A percentile compares a stretch with the other conserved stretches of the same genome.
These are phyloP conservation scores for Dimocarpus longan DNA, from an alignment of 345 rosid species.

Conservation along the genomic window DNA sequence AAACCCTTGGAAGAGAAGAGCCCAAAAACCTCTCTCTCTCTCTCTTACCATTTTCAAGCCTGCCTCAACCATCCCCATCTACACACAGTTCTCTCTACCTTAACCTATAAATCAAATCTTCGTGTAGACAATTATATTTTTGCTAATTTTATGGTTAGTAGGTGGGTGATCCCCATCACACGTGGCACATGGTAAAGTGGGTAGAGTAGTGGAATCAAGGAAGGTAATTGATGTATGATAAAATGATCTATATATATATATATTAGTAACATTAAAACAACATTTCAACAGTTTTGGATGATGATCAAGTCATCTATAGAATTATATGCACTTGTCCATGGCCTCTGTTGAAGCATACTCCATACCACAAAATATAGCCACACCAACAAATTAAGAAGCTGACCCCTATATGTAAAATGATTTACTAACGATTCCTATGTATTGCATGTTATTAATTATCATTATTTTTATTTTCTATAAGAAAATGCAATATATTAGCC, in stretches of 20 bases:
- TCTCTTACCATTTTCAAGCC: constrained; percentile 32
- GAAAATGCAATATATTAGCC: too few relatives aligned
- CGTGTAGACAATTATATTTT: neutral
- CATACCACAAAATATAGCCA: neutral
- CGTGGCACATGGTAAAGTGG: neutral
- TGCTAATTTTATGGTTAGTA: neutral
- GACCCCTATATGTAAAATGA: neutral
- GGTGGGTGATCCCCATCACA: constrained; percentile 10
- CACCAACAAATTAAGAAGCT: neutral
- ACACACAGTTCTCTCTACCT: neutral
- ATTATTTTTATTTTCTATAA: too few relatives aligned
- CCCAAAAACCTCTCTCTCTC: neutral
- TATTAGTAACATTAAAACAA: neutral
- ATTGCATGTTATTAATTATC: too few relatives aligned
- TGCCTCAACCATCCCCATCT: constrained; percentile 37
- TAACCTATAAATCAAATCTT: too few relatives aligned
- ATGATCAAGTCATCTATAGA: neutral
- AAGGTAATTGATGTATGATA: neutral
- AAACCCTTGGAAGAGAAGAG: neutral
- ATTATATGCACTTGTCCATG: neutral
- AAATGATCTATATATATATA: too few relatives aligned
- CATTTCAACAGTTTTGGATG: constrained; percentile 3
- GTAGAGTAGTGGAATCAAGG: neutral
- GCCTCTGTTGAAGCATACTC: neutral
- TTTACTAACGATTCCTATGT: neutral